phyloP scores from a whole-genome alignment of 257 asterid genomes.

The Capsicum chinense region DNA sequence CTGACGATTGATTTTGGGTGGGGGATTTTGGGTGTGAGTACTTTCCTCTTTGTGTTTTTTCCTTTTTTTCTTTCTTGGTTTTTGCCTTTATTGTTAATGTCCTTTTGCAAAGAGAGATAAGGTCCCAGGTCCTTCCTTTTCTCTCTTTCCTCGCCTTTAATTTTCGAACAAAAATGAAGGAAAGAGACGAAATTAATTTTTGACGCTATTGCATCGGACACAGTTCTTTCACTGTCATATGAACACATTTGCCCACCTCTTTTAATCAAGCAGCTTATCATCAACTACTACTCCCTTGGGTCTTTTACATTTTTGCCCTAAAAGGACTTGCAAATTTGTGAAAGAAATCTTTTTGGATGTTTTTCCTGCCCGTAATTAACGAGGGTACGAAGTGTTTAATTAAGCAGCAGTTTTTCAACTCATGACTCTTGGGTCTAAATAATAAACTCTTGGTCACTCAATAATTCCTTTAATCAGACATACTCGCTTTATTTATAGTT shows the following conservation, averaged over 20 bases:
- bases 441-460: background rate
- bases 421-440: background rate
- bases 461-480: background rate
- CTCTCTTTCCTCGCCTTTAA: conserved; percentile 11
- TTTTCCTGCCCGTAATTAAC: background rate
- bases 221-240: conserved; percentile 12
- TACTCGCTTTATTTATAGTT: too few relatives aligned
- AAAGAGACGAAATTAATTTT: conserved; percentile 25
- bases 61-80: conserved; percentile 5
- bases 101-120: conserved; percentile 24
- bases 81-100: conserved; percentile 28
- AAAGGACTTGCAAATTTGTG: background rate
- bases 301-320: background rate
- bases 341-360: background rate
- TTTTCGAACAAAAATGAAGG: conserved; percentile 22
- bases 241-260: conserved; percentile 27
- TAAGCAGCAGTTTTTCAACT: background rate
- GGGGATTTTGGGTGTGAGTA: conserved; percentile 18
- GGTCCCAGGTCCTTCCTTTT: background rate
- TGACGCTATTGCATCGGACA: conserved; percentile 27
- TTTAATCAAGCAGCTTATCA: conserved; percentile 29
- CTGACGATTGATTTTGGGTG: background rate
- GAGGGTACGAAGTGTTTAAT: background rate
- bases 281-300: conserved; percentile 17
- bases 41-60: conserved; percentile 18